These are phyloP conservation scores for Anastatica hierochuntica DNA, from an alignment of 345 rosid species.

Conservation along the genomic window DNA sequence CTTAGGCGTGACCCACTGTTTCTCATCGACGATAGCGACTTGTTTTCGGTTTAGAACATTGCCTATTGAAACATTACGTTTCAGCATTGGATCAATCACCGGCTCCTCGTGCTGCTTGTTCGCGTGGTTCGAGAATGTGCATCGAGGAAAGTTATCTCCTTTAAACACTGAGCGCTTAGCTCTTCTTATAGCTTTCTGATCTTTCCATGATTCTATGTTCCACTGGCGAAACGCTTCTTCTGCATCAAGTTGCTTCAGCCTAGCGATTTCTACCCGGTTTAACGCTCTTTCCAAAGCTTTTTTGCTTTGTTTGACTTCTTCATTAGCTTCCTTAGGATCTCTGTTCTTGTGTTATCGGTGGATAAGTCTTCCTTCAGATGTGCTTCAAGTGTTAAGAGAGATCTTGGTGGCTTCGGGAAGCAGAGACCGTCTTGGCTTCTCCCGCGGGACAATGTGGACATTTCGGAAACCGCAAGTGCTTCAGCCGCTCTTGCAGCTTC, in stretches of 20 bases:
- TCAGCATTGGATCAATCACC: slow-evolving; percentile 33
- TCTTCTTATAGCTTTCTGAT: slow-evolving; percentile 20
- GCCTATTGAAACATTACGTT: slow-evolving; percentile 59
- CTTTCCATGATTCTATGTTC: slow-evolving; percentile 43
- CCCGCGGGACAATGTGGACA: slow-evolving; percentile 51
- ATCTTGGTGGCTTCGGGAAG: slow-evolving; percentile 51
- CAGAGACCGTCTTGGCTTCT: slow-evolving; percentile 35
- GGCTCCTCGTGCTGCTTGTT: slow-evolving; percentile 19
- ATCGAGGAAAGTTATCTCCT: slow-evolving; percentile 26
- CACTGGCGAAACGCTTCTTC: slow-evolving; percentile 62
- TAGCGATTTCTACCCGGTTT: slow-evolving; percentile 55
- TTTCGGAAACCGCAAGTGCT: slow-evolving; percentile 75
- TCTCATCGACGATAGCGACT: slow-evolving; percentile 33
- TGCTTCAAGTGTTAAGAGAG: slow-evolving; percentile 34
- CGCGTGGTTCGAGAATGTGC: slow-evolving; percentile 31
- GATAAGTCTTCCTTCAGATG: background rate
- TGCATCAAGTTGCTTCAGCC: slow-evolving; percentile 61
- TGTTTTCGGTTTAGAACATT: slow-evolving; percentile 68
- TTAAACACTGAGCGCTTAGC: slow-evolving; percentile 13
- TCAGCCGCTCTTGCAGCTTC: slow-evolving; percentile 96
- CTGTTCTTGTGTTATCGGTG: slow-evolving; percentile 20
- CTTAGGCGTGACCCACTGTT: slow-evolving; percentile 41
- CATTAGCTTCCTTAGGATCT: slow-evolving; percentile 59
- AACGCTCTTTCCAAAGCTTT: slow-evolving; percentile 60
- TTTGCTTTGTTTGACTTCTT: slow-evolving; percentile 64